phyloP scores from a whole-genome alignment of 805 yeast species.

The Yarrowia sp. region DNA sequence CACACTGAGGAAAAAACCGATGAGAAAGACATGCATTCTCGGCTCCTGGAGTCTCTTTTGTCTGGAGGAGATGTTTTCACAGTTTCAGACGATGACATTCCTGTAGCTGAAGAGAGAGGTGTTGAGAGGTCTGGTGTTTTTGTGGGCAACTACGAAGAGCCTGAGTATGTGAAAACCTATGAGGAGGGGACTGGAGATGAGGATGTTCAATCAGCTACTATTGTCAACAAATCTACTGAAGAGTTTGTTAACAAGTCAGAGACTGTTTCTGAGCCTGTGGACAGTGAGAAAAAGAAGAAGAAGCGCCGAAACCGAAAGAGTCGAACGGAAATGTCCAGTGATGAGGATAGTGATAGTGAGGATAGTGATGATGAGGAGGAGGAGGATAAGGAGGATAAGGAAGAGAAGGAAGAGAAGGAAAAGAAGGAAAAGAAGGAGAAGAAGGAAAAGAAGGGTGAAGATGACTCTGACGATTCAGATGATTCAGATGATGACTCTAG shows the following conservation, averaged over 20 bases:
- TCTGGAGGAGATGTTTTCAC: slow-evolving; percentile 11
- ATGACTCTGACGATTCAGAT: background rate
- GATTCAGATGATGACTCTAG: slow-evolving; percentile 28
- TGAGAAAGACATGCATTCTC: slow-evolving; percentile 53
- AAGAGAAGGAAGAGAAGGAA: background rate
- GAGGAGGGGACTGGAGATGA: no score
- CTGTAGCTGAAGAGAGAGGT: slow-evolving; percentile 1
- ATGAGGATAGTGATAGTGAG: slow-evolving; percentile 3
- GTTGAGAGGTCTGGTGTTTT: background rate
- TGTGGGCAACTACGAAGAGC: slow-evolving; percentile 1
- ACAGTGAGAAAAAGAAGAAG: slow-evolving; percentile 3
- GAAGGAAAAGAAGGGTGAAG: slow-evolving; percentile 1
- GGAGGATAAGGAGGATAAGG: background rate
- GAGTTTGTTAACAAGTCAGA: background rate
- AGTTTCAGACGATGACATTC: slow-evolving; percentile 24
- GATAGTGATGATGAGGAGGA: background rate
- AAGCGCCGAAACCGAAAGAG: background rate
- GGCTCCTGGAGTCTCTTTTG: slow-evolving; percentile 59
- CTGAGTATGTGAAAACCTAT: slow-evolving; percentile 8
- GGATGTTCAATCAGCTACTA: no score
- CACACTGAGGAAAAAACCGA: slow-evolving; percentile 51
- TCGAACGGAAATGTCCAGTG: slow-evolving; percentile 25
- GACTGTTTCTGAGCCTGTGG: slow-evolving; percentile 7
- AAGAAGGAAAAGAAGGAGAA: background rate
- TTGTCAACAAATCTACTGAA: no score